Base-by-base conservation (phyloP, 805 yeast species). In the Lipomyces spencermartinsiae region DNA sequence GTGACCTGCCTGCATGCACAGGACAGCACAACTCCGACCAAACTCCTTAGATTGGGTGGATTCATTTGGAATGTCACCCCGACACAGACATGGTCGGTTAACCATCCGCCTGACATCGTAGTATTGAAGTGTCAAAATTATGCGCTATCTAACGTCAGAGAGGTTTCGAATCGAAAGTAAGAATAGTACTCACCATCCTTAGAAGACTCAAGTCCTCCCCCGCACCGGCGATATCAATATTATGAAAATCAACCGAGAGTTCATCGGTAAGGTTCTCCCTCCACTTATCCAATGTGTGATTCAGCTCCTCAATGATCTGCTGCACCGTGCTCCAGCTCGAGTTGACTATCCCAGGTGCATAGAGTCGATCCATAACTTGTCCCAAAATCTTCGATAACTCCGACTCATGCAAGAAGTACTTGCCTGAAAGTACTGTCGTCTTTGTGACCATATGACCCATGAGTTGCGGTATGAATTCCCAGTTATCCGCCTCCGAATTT, bases 61-160 rank as follows among this genome's bases (percentile, higher is more conserved):
- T 56, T 66, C 64, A 53, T 64, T 61, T 9, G 69, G 69, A 43
- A 63, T 59, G 10, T 66, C 66, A 33, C 39, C 22, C 14, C 46
- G 60, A 61, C 69, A 66, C 1, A 66, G 54, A 56, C 69, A 66
- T 16, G 65, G 69, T 6, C 69, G 61, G 53, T 66, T 66, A 55
- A 63, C 46, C 66, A 66, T 54, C 7, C 69, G 65, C 29, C 35
- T 31, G 34, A 66, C 37, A 39, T 66, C 69, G 14, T 58, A 55
- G 31, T 62, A 66, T 31, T 34, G 58, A 14, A 62, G 43, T 7
- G 64, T 64, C 10, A 66, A 53, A 19, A 55, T 55, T 9, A 49
- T 35, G n/a, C 69, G 61, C 68, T 64, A 19, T n/a, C n/a, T 19
- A 29, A n/a, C 14, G 29, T 34, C 19, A 33, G 34, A 8, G 25